phyloP scores from a whole-genome alignment of 768 basidiomycete genomes.

The Boletus patriciae region DNA sequence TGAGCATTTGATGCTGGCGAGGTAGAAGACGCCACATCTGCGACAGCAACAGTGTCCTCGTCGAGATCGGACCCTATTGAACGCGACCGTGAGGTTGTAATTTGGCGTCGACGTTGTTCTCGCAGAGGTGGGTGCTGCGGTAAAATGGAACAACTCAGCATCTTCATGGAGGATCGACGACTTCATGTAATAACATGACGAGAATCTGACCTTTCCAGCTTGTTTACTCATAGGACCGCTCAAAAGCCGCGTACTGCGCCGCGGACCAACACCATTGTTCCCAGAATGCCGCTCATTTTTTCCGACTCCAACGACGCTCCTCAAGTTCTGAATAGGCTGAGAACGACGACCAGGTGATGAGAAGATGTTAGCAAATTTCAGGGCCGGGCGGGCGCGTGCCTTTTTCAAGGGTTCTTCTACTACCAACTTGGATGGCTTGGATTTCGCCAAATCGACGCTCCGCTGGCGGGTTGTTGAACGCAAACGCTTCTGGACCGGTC shows the following conservation, averaged over 20 bases:
- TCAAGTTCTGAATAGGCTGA: slow-evolving; percentile 69
- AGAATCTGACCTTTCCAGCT: slow-evolving; percentile 51
- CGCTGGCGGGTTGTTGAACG: slow-evolving; percentile 61
- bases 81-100: slow-evolving; percentile 53
- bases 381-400: slow-evolving; percentile 88
- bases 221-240: slow-evolving; percentile 56
- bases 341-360: slow-evolving; percentile 81
- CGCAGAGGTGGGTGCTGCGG: slow-evolving; percentile 39
- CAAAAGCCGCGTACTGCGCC: slow-evolving; percentile 74
- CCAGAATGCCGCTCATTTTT: slow-evolving; percentile 52
- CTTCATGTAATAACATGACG: background rate
- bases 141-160: slow-evolving; percentile 19
- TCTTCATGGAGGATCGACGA: background rate
- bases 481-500: slow-evolving; percentile 73
- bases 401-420: slow-evolving; percentile 79
- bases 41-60: slow-evolving; percentile 51
- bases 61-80: slow-evolving; percentile 73
- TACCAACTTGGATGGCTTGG: slow-evolving; percentile 60
- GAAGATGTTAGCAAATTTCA: slow-evolving; percentile 85
- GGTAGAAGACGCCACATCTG: slow-evolving; percentile 56
- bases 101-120: slow-evolving; percentile 62
- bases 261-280: slow-evolving; percentile 47
- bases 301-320: slow-evolving; percentile 48
- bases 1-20: slow-evolving; percentile 58
- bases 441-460: slow-evolving; percentile 48